Conservation (phyloP, 2,329 filamentous ascomycete species). For the Botrytis hyacinthi region DNA sequence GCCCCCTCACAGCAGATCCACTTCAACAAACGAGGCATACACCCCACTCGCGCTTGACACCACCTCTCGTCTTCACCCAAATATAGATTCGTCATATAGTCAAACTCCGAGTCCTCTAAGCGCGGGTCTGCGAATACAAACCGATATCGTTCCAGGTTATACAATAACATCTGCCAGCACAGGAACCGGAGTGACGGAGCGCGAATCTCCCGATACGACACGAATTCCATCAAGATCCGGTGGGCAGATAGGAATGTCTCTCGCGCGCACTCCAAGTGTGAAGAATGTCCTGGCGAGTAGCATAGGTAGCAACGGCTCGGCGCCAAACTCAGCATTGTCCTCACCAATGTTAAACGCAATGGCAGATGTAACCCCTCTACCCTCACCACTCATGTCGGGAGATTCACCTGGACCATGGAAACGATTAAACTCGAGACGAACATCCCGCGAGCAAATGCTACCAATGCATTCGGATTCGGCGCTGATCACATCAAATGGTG, state of each 20-base stretch:
- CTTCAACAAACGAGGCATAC: conserved; percentile 19
- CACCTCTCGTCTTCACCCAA: conserved; percentile 25
- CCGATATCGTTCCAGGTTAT: conserved; percentile 37
- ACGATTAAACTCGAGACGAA: conserved; percentile 48
- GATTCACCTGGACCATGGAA: conserved; percentile 69
- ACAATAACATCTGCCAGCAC: conserved; percentile 32
- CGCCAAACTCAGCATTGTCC: conserved; percentile 65
- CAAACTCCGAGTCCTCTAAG: conserved; percentile 33
- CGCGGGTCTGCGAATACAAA: conserved; percentile 40
- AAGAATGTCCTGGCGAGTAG: conserved; percentile 53
- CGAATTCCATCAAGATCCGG: conserved; percentile 21
- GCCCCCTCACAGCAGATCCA: conserved; percentile 28
- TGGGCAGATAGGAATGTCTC: conserved; percentile 40
- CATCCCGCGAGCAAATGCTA: conserved; percentile 47
- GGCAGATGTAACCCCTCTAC: conserved; percentile 75
- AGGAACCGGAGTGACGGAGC: conserved; percentile 22
- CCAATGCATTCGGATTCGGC: conserved; percentile 46
- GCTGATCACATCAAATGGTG: conserved; percentile 51
- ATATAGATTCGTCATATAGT: conserved; percentile 20
- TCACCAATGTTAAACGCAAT: conserved; percentile 74
- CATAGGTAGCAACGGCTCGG: conserved; percentile 47
- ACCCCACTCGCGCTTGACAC: conserved; percentile 33
- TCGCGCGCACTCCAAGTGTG: conserved; percentile 60
- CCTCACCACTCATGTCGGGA: conserved; percentile 66
- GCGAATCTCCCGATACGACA: conserved; percentile 25